Evolutionary conservation across 768 basidiomycete species (phyloP).

Genomic region (Clavulina sp.): DNA sequence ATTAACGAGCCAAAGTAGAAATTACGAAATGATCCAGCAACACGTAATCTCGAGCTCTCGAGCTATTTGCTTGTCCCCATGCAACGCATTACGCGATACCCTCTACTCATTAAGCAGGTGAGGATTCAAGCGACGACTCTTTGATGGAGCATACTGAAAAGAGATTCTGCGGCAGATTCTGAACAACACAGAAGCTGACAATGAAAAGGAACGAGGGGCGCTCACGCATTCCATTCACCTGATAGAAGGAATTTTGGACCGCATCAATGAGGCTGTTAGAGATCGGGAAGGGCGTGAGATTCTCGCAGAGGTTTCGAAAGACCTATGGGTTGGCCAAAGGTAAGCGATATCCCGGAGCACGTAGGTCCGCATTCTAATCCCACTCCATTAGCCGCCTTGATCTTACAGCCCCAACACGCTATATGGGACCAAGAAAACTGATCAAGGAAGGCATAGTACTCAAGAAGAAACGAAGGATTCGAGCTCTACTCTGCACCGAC

Average conservation of each 20-base stretch:
- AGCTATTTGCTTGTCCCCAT: conserved; percentile 82
- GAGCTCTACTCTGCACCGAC: conserved; percentile 73
- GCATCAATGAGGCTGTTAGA: conserved; percentile 81
- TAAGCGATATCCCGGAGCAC: conserved; percentile 18
- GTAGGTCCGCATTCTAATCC: not conserved
- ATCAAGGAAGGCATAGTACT: conserved; percentile 58
- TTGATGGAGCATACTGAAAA: not conserved
- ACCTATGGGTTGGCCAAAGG: conserved; percentile 82
- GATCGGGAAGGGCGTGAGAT: conserved; percentile 66
- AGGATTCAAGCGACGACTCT: not conserved
- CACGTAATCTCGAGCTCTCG: conserved; percentile 71
- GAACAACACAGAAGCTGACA: conserved; percentile 34
- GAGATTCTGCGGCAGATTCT: not conserved
- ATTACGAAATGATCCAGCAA: conserved; percentile 58
- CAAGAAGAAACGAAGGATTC: conserved; percentile 68
- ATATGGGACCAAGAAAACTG: conserved; percentile 64
- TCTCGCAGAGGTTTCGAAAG: conserved; percentile 53
- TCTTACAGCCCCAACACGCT: conserved; percentile 74
- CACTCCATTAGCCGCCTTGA: conserved; percentile 48
- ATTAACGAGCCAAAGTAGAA: conserved; percentile 25
- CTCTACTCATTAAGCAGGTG: conserved; percentile 69
- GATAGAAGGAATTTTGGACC: conserved; percentile 53
- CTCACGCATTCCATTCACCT: conserved; percentile 39
- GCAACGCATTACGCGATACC: conserved; percentile 74
- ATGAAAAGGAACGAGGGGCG: conserved; percentile 37